These are phyloP conservation scores for Diplodia intermedia DNA, from an alignment of 2,329 filamentous ascomycete genomes.

Conservation along the genomic window DNA sequence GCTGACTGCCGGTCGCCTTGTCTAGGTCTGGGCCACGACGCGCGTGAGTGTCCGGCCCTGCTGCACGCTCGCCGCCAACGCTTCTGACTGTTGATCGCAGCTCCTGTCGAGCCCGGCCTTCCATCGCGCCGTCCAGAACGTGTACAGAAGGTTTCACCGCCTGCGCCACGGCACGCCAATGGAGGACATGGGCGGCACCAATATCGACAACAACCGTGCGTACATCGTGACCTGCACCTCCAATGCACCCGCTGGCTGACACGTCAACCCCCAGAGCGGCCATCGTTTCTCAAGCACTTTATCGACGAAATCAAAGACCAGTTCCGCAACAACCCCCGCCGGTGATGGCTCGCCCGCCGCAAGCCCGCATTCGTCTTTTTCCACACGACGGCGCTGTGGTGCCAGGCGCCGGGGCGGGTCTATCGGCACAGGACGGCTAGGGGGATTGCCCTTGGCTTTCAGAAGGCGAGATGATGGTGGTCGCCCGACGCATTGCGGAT, in stretches of 20 bases:
- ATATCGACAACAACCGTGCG: constrained; percentile 52
- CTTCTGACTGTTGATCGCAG: constrained; percentile 40
- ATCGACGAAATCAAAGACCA: constrained; percentile 61
- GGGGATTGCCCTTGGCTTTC: constrained; percentile 28
- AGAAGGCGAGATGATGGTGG: constrained; percentile 28
- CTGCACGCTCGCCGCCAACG: constrained; percentile 23
- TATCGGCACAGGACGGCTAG: constrained; percentile 15
- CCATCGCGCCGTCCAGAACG: constrained; percentile 59
- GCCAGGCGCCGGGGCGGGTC: constrained; percentile 16
- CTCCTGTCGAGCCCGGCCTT: constrained; percentile 62
- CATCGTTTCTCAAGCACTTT: constrained; percentile 58
- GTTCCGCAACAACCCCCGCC: constrained; percentile 38
- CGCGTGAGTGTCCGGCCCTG: constrained; percentile 40
- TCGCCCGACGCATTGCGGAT: constrained; percentile 11
- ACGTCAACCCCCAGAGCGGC: constrained; percentile 35
- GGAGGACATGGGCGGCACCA: constrained; percentile 57
- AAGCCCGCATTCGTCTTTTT: neutral
- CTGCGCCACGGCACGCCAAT: constrained; percentile 57
- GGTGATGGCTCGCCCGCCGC: neutral
- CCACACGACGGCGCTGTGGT: constrained; percentile 1
- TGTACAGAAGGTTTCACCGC: constrained; percentile 56
- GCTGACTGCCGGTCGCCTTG: constrained; percentile 28
- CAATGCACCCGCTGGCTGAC: neutral
- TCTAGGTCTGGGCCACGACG: constrained; percentile 48
- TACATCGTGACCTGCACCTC: constrained; percentile 38